Evolutionary conservation across 2,329 filamentous ascomycete species (phyloP).

Genomic region (Xylariales sp.): DNA sequence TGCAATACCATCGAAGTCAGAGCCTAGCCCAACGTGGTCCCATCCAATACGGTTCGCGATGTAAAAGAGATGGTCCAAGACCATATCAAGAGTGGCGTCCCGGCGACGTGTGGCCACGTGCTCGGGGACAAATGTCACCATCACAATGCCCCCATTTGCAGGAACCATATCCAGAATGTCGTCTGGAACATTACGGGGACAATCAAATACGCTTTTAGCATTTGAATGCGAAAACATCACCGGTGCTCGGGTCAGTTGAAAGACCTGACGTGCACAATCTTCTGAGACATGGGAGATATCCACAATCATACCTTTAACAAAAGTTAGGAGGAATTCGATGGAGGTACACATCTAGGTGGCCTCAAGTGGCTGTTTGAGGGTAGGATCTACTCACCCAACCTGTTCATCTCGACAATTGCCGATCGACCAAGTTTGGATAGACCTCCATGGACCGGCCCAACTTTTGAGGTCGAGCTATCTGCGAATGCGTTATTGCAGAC

Average conservation of each 20-base stretch:
- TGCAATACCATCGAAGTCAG: conserved; percentile 30
- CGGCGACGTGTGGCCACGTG: conserved; percentile 11
- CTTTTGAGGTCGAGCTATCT: conserved; percentile 18
- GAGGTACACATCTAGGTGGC: neutral
- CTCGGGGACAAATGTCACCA: conserved; percentile 30
- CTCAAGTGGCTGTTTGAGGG: too few relatives aligned
- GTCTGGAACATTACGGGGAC: conserved; percentile 34
- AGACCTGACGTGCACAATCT: conserved; percentile 16
- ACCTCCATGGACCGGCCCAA: conserved; percentile 20
- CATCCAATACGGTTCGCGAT: conserved; percentile 25
- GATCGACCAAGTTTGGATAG: conserved; percentile 21
- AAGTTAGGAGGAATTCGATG: too few relatives aligned
- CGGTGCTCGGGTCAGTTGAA: conserved; percentile 19
- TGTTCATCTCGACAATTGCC: conserved; percentile 29
- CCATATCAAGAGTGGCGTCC: conserved; percentile 22
- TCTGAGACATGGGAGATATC: conserved; percentile 26
- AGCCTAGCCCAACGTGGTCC: conserved; percentile 32
- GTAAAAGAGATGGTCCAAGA: conserved; percentile 27
- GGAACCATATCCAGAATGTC: conserved; percentile 28
- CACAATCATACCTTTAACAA: conserved; percentile 19
- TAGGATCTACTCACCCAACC: conserved; percentile 23
- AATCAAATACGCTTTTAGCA: conserved; percentile 15
- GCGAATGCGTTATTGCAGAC: conserved; percentile 22
- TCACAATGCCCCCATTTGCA: conserved; percentile 32
- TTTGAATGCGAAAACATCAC: conserved; percentile 28